Evolutionary conservation across 1,139 yeast species (phyloP).

Genomic region (Zhuliangozyma parablackwelliae): DNA sequence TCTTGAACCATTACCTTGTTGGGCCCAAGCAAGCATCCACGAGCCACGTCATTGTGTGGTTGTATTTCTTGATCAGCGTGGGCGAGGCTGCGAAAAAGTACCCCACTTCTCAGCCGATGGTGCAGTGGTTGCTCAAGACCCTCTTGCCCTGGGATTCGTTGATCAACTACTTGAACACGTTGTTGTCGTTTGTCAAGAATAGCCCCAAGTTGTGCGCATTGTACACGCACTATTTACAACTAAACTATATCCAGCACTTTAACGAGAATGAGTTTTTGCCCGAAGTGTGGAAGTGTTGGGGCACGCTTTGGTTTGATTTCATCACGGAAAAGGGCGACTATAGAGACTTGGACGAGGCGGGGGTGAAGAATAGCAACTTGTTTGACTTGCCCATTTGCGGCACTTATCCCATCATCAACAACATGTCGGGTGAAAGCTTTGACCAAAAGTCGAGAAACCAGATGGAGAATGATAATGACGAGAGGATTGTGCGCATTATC

Average conservation of each 20-base stretch:
- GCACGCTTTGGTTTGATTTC: slow-evolving; percentile 72
- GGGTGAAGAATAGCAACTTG: slow-evolving; percentile 49
- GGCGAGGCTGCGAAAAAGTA: slow-evolving; percentile 51
- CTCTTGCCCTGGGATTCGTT: slow-evolving; percentile 67
- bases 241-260: slow-evolving; percentile 35
- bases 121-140: slow-evolving; percentile 50
- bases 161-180: slow-evolving; percentile 55
- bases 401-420: slow-evolving; percentile 32
- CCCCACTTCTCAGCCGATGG: slow-evolving; percentile 46
- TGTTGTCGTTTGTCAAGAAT: slow-evolving; percentile 31
- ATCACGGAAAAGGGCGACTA: slow-evolving; percentile 48
- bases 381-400: slow-evolving; percentile 70
- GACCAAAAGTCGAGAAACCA: slow-evolving; percentile 20
- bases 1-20: slow-evolving; percentile 56
- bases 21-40: slow-evolving; percentile 71
- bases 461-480: slow-evolving; percentile 36
- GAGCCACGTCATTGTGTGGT: slow-evolving; percentile 68
- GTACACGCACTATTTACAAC: slow-evolving; percentile 30
- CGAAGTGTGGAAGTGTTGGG: slow-evolving; percentile 85
- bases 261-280: slow-evolving; percentile 58
- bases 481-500: slow-evolving; percentile 47
- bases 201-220: slow-evolving; percentile 22
- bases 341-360: slow-evolving; percentile 49
- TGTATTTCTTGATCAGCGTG: slow-evolving; percentile 60
- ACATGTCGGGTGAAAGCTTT: slow-evolving; percentile 10